These are phyloP conservation scores for Coemansia sp. DNA, from an alignment of 192 early-diverging fungal genomes.

Conservation along the genomic window DNA sequence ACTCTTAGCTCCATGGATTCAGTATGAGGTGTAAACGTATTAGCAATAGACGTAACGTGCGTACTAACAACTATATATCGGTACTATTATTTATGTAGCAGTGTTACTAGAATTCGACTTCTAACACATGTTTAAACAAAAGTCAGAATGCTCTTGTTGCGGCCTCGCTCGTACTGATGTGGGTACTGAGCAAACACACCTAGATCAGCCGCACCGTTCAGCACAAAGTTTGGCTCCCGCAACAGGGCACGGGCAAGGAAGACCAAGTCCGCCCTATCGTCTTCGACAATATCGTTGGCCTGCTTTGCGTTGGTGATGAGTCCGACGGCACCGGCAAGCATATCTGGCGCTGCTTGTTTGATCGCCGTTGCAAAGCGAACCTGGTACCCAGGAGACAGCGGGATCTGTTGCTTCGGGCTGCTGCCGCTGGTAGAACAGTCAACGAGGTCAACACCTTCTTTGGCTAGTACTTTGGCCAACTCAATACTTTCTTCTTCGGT, in stretches of 20 bases:
- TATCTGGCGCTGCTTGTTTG: slow-evolving; percentile 57
- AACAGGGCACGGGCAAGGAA: slow-evolving; percentile 71
- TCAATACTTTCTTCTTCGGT: slow-evolving; percentile 71
- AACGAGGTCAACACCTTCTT: slow-evolving; percentile 81
- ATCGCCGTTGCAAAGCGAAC: slow-evolving; percentile 70
- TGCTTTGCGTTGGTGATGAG: slow-evolving; percentile 64
- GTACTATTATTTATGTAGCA: background rate
- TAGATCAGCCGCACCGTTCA: slow-evolving; percentile 66
- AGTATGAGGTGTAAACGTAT: background rate
- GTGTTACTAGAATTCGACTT: background rate
- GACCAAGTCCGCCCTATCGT: slow-evolving; percentile 70
- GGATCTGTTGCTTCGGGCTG: slow-evolving; percentile 56
- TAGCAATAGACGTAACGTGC: background rate
- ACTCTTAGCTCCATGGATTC: background rate
- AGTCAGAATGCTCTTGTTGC: slow-evolving; percentile 24
- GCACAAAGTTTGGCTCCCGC: slow-evolving; percentile 67
- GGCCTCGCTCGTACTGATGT: slow-evolving; percentile 64
- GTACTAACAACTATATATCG: background rate
- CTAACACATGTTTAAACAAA: slow-evolving; percentile 13
- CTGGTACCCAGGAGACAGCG: slow-evolving; percentile 58
- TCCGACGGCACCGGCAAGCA: slow-evolving; percentile 69
- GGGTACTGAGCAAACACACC: slow-evolving; percentile 63
- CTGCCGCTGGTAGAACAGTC: slow-evolving; percentile 82
- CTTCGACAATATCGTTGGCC: slow-evolving; percentile 68
- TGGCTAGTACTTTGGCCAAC: slow-evolving; percentile 57